phyloP scores from a whole-genome alignment of 768 basidiomycete genomes.

The Lactarius quietus region DNA sequence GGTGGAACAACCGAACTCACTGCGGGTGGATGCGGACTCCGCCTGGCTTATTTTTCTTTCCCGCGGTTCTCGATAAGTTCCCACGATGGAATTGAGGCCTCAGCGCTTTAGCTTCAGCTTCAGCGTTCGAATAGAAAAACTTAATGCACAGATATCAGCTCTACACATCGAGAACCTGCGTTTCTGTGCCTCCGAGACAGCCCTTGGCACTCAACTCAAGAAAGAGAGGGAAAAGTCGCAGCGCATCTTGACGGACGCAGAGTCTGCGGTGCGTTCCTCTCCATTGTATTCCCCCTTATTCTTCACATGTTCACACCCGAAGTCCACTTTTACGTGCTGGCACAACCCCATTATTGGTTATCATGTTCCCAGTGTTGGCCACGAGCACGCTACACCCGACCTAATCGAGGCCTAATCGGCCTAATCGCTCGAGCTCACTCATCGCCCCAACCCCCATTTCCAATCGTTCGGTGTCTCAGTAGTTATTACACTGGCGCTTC shows the following conservation, averaged over 20 bases:
- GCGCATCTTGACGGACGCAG: slow-evolving; percentile 68
- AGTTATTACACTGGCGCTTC: neutral
- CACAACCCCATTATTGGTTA: neutral
- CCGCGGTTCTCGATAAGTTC: no score
- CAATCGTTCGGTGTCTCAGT: neutral
- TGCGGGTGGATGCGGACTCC: no score
- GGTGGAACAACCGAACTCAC: no score
- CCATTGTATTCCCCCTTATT: neutral
- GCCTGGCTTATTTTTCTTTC: no score
- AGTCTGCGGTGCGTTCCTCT: slow-evolving; percentile 53
- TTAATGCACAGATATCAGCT: slow-evolving; percentile 77
- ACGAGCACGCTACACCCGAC: neutral
- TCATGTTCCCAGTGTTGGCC: neutral
- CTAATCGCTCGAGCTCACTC: neutral
- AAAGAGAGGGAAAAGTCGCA: slow-evolving; percentile 75
- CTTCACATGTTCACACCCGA: neutral
- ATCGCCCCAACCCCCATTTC: neutral
- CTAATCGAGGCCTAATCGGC: no score
- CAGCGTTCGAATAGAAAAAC: slow-evolving; percentile 78
- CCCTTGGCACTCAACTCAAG: slow-evolving; percentile 70
- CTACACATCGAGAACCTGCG: slow-evolving; percentile 81
- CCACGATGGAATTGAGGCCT: no score
- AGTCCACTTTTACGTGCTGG: neutral
- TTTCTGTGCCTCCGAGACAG: slow-evolving; percentile 78
- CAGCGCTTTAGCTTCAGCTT: no score